A percentile compares a stretch with the other conserved stretches of the same genome.
Evolutionary conservation across 495 filamentous ascomycete species (phyloP).

Genomic region (Glonium stellatum): DNA sequence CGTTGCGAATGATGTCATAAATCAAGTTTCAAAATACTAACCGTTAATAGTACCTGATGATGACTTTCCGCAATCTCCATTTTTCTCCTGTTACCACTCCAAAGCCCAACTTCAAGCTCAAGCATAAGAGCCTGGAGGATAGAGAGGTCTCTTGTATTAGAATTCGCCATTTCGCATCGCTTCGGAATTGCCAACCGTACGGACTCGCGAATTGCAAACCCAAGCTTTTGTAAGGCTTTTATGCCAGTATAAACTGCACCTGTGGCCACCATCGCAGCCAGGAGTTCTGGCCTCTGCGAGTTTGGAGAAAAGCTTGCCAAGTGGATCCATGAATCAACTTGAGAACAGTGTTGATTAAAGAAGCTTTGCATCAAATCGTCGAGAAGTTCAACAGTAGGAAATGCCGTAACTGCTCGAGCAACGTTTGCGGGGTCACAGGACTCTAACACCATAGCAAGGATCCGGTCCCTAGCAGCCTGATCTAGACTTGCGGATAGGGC

Average conservation of each 20-base stretch:
- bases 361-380: slow-evolving; percentile 57
- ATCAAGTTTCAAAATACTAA: too few species aligned
- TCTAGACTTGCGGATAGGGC: too few species aligned
- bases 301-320: slow-evolving; percentile 47
- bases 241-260: slow-evolving; percentile 50
- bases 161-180: slow-evolving; percentile 55
- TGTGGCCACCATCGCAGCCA: slow-evolving; percentile 48
- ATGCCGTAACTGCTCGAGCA: slow-evolving; percentile 48
- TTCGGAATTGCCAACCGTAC: slow-evolving; percentile 46
- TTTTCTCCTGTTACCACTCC: slow-evolving; percentile 61
- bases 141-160: slow-evolving; percentile 46
- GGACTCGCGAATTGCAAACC: slow-evolving; percentile 56
- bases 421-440: slow-evolving; percentile 41
- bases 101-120: slow-evolving; percentile 53
- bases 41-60: slow-evolving; percentile 43
- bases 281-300: slow-evolving; percentile 45
- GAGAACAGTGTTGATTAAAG: slow-evolving; percentile 44
- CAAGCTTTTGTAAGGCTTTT: slow-evolving; percentile 53
- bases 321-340: slow-evolving; percentile 52
- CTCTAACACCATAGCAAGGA: slow-evolving; percentile 49
- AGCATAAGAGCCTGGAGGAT: slow-evolving; percentile 51
- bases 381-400: slow-evolving; percentile 53
- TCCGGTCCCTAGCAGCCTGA: slow-evolving; percentile 32
- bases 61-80: slow-evolving; percentile 63
- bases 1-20: too few species aligned